Evolutionary conservation across 495 filamentous ascomycete species (phyloP), one percentile per base, ranked within the genome.

Genomic region (Annulohypoxylon nitens): DNA sequence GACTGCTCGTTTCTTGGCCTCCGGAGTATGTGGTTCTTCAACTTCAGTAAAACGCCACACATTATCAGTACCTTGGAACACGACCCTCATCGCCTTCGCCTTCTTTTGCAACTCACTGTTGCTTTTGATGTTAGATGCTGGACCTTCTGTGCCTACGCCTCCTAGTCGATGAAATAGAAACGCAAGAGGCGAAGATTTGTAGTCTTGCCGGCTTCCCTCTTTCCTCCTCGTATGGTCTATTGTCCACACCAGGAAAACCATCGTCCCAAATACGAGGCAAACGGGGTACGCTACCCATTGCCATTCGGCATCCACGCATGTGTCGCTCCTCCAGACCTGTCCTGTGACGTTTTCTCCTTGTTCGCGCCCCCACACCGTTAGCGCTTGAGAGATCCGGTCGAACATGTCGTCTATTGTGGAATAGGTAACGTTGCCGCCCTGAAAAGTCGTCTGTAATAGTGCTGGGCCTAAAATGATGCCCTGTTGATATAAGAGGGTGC

Each of bases 241-340:
- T n/a, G 65, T 69, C 57, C 57, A 69, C 9, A 20, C 47, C 8
- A 74, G 57, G 23, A 78, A 72, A 7, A 66, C 30, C n/a, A 76
- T 64, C 4, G 59, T 73, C 10, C 26, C 54, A 1, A 71, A 1
- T 18, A 69, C 62, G n/a, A 78, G 48, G 9, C 64, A 36, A 6
- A 69, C 36, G 11, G 76, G 74, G 30, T 74, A 73, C 10, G 70
- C 64, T 16, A 78, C 43, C 74, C 74, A 78, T 2, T 20, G 50
- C 76, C 76, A 78, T 7, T 39, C 39, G 25, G 71, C 76, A 16
- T 20, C 16, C 25, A 78, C 76, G 25, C 64, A 76, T 2, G 70
- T 73, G 1, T 69, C 64, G 9, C 16, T 57, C 14, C 16, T 23
- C 34, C 43, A 64, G 4, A 64, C 51, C 3, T 45, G 57, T 6